A percentile compares a stretch with the other conserved stretches of the same genome.
Conservation (phyloP, 2,329 filamentous ascomycete species). For the Exophiala oligosperma region DNA sequence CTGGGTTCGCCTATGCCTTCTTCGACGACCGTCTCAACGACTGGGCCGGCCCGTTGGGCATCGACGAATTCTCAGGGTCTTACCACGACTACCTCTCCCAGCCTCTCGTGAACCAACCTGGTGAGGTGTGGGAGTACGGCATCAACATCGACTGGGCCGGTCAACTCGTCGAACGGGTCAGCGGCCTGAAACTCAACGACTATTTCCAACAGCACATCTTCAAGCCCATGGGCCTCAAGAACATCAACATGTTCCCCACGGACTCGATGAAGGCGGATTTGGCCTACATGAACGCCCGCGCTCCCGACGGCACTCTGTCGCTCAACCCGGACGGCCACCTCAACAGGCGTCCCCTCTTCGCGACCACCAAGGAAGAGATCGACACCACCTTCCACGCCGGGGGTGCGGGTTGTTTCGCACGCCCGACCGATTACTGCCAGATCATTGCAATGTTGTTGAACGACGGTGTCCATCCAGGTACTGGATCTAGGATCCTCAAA, state of each 20-base stretch:
- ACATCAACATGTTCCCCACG: conserved; percentile 59
- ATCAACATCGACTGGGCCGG: conserved; percentile 58
- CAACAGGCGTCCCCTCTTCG: conserved; percentile 47
- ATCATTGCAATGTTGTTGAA: conserved; percentile 62
- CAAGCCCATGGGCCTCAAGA: conserved; percentile 49
- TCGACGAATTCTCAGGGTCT: conserved; percentile 58
- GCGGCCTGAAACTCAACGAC: conserved; percentile 47
- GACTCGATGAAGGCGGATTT: conserved; percentile 55
- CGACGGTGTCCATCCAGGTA: conserved; percentile 60
- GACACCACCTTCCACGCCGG: conserved; percentile 58
- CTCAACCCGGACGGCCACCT: conserved; percentile 50
- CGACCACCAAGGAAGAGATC: conserved; percentile 46
- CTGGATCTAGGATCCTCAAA: conserved; percentile 55
- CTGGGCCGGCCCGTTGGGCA: conserved; percentile 46
- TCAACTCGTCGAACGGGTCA: conserved; percentile 48
- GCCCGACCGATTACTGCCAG: conserved; percentile 62
- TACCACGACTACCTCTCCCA: conserved; percentile 47
- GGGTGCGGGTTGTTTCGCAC: conserved; percentile 63
- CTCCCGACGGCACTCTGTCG: conserved; percentile 43
- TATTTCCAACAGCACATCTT: conserved; percentile 53
- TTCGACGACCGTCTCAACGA: conserved; percentile 46
- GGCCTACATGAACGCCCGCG: conserved; percentile 58
- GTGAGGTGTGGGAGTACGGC: conserved; percentile 62
- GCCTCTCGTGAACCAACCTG: conserved; percentile 65
- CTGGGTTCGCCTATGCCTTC: conserved; percentile 48